Evolutionary conservation across 257 asterid genomes (phyloP).

Genomic region (Gentiana dahurica): DNA sequence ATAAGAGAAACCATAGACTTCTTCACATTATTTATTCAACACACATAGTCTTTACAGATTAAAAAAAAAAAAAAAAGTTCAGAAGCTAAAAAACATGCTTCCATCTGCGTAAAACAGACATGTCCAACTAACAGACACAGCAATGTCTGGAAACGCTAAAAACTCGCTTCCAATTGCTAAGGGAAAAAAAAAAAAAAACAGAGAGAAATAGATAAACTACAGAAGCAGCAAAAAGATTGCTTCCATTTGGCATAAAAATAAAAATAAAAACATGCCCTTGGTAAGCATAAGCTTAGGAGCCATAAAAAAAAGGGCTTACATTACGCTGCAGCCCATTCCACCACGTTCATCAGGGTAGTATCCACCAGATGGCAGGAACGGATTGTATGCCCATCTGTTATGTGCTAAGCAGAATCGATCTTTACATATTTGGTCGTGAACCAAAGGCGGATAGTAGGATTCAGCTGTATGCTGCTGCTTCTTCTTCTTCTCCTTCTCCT

Average conservation of each 20-base stretch:
- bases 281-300: too few relatives aligned
- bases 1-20: neutral
- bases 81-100: too few relatives aligned
- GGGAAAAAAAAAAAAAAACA: neutral
- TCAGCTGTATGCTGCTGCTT: neutral
- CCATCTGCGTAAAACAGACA: too few relatives aligned
- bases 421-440: slow-evolving; percentile 9
- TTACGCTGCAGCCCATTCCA: slow-evolving; percentile 5
- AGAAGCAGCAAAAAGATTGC: too few relatives aligned
- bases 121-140: too few relatives aligned
- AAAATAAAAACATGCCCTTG: neutral
- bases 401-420: slow-evolving; percentile 16
- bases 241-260: neutral
- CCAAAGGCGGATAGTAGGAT: slow-evolving; percentile 8
- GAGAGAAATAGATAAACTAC: too few relatives aligned
- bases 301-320: neutral
- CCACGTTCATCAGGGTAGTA: neutral
- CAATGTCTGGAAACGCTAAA: neutral
- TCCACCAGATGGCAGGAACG: neutral
- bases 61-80: too few relatives aligned
- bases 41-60: too few relatives aligned
- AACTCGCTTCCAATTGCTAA: neutral
- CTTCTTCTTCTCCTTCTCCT: neutral
- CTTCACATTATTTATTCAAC: too few relatives aligned
- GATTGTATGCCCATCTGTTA: slow-evolving; percentile 5